Base-by-base conservation (phyloP, 768 basidiomycete genomes). In the Termitomyces bulborhizus region DNA sequence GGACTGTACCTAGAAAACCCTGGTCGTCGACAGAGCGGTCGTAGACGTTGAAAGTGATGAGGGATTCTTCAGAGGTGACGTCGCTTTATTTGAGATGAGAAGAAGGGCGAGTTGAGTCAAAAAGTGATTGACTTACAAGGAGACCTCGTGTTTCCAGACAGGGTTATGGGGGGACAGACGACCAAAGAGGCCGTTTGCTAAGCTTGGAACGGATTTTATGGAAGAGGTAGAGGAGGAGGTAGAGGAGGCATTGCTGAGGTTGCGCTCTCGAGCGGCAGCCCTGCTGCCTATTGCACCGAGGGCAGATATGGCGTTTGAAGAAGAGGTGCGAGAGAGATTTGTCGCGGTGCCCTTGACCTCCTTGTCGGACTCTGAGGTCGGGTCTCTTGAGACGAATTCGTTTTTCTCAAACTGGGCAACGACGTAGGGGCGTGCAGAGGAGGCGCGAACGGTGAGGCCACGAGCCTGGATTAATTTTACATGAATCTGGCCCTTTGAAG, bases 391-490 rank as follows among this genome's bases (percentile, higher is more conserved):
- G 69, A 99, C 86, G 67, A 98, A 99, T 72, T 99, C 97, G 79
- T 93, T 98, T 72, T 98, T 90, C 76, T 99, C 97, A 71, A 98
- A 99, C 71, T 94, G 90, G 62, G 95, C 94, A 68, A 98, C 95
- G 63, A 94, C 90, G 69, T 99, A 98, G 16, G 94, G 91, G 0
- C 84, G 78, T 3, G 89, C 84, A 58, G 76, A 68, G 42, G 79
- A 63, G 13, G 84, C 79, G 43, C 78, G 78, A 51, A 93, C 86
- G 60, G 85, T 85, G 68, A 99, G 86, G 9, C 80, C 82, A 46
- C 92, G 83, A 12, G 92, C 97, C 61, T 88, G 85, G 70, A 99
- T 93, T 67, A 99, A 84, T 72, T 98, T 98, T 72, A 99, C 88
- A 64, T 92, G 91, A 53, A 99, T 87, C 72, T 94, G 93, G 57